Evolutionary conservation across 2,329 filamentous ascomycete genomes (phyloP), one percentile per base, ranked within the genome.

Genomic region (Aureobasidium uvarum): DNA sequence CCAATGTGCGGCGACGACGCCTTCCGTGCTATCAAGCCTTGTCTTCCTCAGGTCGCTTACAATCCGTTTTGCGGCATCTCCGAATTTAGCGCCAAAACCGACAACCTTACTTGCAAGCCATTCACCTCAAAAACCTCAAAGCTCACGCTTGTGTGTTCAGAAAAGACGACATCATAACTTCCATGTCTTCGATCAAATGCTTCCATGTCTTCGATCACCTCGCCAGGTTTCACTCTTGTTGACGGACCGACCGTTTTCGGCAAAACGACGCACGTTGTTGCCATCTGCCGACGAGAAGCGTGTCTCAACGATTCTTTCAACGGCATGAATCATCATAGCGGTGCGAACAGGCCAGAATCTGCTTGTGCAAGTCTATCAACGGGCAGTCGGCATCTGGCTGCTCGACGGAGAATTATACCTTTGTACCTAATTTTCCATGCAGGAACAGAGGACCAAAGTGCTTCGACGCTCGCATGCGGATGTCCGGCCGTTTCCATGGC

Each of bases 171-270:
- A 60, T 60, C 43, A 48, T 60, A 48, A 14, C 52, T 18, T 46
- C 16, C 25, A 33, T 51, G 48, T 33, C 48, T 51, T 51, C 28
- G 48, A 51, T 50, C 45, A n/a, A 36, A 48, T 25, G 28, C 41
- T 60, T 46, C 43, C 28, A 25, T 48, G 10, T 60, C 56, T 60
- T 38, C 31, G 38, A 60, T 48, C 23, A 7, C 43, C 20, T 38
- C 41, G 28, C 13, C 45, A 41, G 58, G 58, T 62, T 28, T 62
- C 58, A 62, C 20, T 50, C 11, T 31, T 13, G 45, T 31, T 41
- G 36, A 20, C 58, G n/a, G 45, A n/a, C 20, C 43, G 33, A 41
- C 45, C 45, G 58, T 62, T 62, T 62, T n/a, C 58, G 45, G 58
- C 41, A 62, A 62, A 23, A 25, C 41, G 41, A 48, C 41, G 20